Conservation (phyloP, 1,284 basidiomycete species). For the Moniliophthora roreri region DNA sequence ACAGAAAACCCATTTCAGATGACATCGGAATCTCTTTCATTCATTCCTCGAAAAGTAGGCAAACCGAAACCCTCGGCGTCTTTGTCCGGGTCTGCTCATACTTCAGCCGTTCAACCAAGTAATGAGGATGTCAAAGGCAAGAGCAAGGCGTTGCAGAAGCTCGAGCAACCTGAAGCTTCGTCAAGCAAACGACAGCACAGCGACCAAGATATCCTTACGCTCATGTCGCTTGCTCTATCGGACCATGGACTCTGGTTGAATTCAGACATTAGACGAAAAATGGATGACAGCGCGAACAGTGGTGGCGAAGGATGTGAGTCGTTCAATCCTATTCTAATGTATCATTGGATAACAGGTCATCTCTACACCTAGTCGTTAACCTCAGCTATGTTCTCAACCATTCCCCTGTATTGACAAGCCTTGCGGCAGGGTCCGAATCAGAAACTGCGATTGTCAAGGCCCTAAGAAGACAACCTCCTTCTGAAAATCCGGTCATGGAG, state of each 20-base stretch:
- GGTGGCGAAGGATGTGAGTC: slow-evolving; percentile 52
- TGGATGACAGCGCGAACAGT: slow-evolving; percentile 30
- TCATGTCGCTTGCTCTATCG: slow-evolving; percentile 61
- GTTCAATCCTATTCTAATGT: slow-evolving; percentile 1
- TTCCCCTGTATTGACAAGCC: slow-evolving; percentile 29
- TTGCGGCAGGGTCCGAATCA: slow-evolving; percentile 23
- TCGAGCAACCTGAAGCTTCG: slow-evolving; percentile 7
- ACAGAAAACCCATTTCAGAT: too few relatives aligned
- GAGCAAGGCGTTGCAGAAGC: slow-evolving; percentile 1
- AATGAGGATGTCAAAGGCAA: slow-evolving; percentile 22
- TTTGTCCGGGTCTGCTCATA: neutral
- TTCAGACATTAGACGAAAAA: slow-evolving; percentile 46
- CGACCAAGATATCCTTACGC: slow-evolving; percentile 45
- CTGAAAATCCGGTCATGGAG: slow-evolving; percentile 47
- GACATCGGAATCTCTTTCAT: slow-evolving; percentile 26
- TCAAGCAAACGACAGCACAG: slow-evolving; percentile 10
- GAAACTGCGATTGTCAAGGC: slow-evolving; percentile 56
- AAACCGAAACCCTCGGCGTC: slow-evolving; percentile 20
- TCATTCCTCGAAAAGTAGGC: slow-evolving; percentile 34
- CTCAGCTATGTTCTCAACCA: slow-evolving; percentile 50
- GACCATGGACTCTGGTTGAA: slow-evolving; percentile 64
- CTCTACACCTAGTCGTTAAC: slow-evolving; percentile 48
- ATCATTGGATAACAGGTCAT: slow-evolving; percentile 16
- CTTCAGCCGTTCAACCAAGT: slow-evolving; percentile 8
- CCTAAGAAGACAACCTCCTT: slow-evolving; percentile 35